Evolutionary conservation across 495 filamentous ascomycete genomes (phyloP), one percentile per base, ranked within the genome.

Genomic region (Aeminium ludgeri): DNA sequence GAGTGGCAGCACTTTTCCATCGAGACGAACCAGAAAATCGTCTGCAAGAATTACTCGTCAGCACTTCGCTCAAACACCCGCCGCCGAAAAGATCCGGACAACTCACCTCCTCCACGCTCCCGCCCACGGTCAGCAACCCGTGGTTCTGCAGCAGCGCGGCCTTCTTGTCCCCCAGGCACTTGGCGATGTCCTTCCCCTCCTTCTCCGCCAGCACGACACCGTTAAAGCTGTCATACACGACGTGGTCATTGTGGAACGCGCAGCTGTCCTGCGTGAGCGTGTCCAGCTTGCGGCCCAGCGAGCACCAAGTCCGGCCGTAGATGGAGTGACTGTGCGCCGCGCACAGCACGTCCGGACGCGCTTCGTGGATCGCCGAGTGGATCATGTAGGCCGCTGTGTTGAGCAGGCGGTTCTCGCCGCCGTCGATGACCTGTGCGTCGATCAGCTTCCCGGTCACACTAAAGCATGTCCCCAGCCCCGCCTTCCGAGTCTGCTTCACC

Each of bases 21-120:
- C 38, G 69, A 76, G 25, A 80, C 59, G 55, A 85, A 86, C 80
- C 79, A 86, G 53, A 76, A 82, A 1, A 85, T 67, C 0, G 74
- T 62, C 48, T 50, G 17, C 10, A 20, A 7, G 41, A 12, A 10
- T 18, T 62, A 65, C 50, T 80, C 18, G 40, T 18, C 34, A 36
- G 34, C 34, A 2, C 6, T 15, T 4, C 34, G 30, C 27, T 27
- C 10, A 40, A 25, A 19, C 13, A 5, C 17, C 1, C 34, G 19
- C 6, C 23, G 15, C 15, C 23, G 17, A 11, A 25, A 25, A 25
- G 3, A 25, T 25, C 4, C 4, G 23, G 23, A 25, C 23, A 44
- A 34, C 48, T 31, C 30, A 50, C 48, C 45, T 55, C 60, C 34
- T 61, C 59, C 15, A 62, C 43, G 1, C 58, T 56, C n/a, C 46